Conservation (phyloP, 2,329 filamentous ascomycete genomes). For the Alternaria postmessia region DNA sequence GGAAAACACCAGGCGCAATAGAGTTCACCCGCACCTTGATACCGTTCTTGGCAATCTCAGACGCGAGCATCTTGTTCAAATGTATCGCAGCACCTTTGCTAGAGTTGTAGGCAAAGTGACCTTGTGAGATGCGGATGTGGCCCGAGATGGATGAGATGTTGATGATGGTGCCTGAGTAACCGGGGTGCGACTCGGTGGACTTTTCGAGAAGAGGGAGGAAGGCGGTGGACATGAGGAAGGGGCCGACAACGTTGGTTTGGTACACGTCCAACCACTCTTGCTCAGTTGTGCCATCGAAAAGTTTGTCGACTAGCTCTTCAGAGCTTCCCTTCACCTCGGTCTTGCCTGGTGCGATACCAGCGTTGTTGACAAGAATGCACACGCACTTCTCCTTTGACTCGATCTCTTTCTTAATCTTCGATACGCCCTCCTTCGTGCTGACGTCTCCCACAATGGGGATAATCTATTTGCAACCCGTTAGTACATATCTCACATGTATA, state of each 20-base stretch:
- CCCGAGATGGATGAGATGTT: constrained; percentile 59
- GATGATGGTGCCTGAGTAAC: constrained; percentile 56
- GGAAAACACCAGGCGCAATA: constrained; percentile 66
- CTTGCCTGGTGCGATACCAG: constrained; percentile 55
- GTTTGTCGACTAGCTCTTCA: constrained; percentile 55
- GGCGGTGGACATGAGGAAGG: constrained; percentile 57
- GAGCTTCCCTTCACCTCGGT: constrained; percentile 49
- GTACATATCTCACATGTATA: neutral
- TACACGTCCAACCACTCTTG: constrained; percentile 58
- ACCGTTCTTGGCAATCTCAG: constrained; percentile 60
- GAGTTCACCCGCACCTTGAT: constrained; percentile 66
- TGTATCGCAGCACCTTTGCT: constrained; percentile 62
- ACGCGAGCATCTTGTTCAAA: constrained; percentile 63
- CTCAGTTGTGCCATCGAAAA: constrained; percentile 55
- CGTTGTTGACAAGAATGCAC: constrained; percentile 54
- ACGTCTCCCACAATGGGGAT: constrained; percentile 57
- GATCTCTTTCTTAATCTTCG: constrained; percentile 54
- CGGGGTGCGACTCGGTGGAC: constrained; percentile 52
- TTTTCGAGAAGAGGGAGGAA: constrained; percentile 58
- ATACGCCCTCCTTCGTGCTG: constrained; percentile 54
- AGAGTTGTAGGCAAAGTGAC: constrained; percentile 60
- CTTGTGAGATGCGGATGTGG: constrained; percentile 56
- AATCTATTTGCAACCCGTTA: constrained; percentile 34
- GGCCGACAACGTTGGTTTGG: constrained; percentile 58
- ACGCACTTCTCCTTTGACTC: constrained; percentile 55